These are phyloP conservation scores for Paramecium bursaria DNA, from an alignment of 73 alveolate species.

Conservation along the genomic window DNA sequence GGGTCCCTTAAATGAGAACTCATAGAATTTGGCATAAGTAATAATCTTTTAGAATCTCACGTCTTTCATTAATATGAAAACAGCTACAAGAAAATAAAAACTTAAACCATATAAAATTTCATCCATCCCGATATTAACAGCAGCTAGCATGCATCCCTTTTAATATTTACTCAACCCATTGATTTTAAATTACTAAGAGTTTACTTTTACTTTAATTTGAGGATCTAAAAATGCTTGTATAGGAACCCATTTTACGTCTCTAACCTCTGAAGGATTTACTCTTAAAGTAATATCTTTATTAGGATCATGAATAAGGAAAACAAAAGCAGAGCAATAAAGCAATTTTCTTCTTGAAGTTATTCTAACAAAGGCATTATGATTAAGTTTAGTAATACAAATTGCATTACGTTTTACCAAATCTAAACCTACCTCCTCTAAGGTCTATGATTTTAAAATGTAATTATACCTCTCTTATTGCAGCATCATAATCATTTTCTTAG, in stretches of 20 bases:
- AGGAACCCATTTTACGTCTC: background rate
- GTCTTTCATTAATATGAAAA: too few relatives aligned
- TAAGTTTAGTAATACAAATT: too few relatives aligned
- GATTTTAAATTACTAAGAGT: constrained; percentile 15
- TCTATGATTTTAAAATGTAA: background rate
- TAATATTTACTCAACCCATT: background rate
- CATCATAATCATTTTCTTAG: constrained; percentile 58
- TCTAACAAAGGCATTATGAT: constrained; percentile 21
- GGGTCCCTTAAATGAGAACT: too few relatives aligned
- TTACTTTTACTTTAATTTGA: background rate
- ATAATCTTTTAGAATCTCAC: too few relatives aligned
- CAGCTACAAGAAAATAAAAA: background rate
- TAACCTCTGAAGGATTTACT: constrained; percentile 3
- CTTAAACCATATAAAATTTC: constrained; percentile 50
- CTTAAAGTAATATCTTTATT: background rate
- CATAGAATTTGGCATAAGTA: too few relatives aligned
- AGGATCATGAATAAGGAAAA: constrained; percentile 36
- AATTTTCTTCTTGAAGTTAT: background rate
- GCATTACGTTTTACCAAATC: background rate
- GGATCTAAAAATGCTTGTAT: constrained; percentile 7
- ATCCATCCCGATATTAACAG: constrained; percentile 34
- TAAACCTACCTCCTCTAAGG: background rate
- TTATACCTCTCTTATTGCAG: constrained; percentile 65
- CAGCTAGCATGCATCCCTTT: constrained; percentile 7
- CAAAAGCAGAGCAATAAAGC: constrained; percentile 33